Base-by-base conservation (phyloP, 1,139 yeast genomes). In the Pichia sp. region DNA sequence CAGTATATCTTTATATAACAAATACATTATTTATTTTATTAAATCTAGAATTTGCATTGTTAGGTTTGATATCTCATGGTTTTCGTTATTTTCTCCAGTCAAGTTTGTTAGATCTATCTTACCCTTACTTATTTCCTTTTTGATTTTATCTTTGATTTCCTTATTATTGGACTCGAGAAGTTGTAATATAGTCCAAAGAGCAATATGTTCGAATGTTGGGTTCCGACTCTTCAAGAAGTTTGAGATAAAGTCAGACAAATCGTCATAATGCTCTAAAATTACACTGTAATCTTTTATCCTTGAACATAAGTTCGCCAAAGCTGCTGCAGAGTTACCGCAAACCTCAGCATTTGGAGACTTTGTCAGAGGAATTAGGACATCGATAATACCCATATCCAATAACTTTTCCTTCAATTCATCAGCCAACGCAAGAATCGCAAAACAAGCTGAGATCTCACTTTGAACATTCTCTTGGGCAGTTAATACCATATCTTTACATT, bases 261-360 rank as follows among this genome's bases (percentile, higher is more conserved):
- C 98, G 57, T 89, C 92, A 96, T 98, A 93, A 63, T 85, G 81
- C 59, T 81, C 79, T 57, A 90, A 79, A 60, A 95, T 89, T 61
- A 87, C 86, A 60, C 83, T 81, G 70, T 92, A 93, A 61, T 87
- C 90, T 63, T 81, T 81, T 41, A 93, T 90, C 71, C 97, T 83
- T 8, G 97, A 90, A 63, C 97, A 90, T 63, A 93, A 76, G 68
- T 93, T 93, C 23, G 99, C 99, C 62, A 93, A 79, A 1, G 99
- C 99, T 34, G 99, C 99, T 19, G 98, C 99, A 4, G 97, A 88
- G 70, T 95, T 93, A 54, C 99, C 99, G 71, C 97, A 95, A 16
- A 93, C 98, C 72, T 93, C 99, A 58, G 93, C 89, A 68, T 92
- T 90, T 59, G 81, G 81, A 50, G 95, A 87, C 63, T 83, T 84